These are phyloP conservation scores for Protomyces inouyei DNA, from an alignment of 1,139 yeast genomes.

Conservation along the genomic window DNA sequence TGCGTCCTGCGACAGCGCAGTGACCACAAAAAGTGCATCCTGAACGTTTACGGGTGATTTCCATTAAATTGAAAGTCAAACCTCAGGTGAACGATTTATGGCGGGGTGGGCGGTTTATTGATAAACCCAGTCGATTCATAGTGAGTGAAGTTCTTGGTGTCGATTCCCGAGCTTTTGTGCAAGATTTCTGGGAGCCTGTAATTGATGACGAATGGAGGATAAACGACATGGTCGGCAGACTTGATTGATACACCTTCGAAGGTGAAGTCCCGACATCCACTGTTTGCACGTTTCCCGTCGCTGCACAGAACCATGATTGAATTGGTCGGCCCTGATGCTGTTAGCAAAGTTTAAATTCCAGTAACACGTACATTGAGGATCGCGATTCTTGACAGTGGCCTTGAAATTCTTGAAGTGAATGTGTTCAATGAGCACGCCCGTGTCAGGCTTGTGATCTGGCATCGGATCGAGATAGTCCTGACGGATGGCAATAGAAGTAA, in stretches of 20 bases:
- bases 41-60: too few species aligned
- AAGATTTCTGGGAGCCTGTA: background rate
- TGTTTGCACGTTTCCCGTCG: background rate
- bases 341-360: too few species aligned
- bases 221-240: background rate
- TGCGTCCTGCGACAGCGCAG: too few species aligned
- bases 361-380: background rate
- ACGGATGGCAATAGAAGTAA: background rate
- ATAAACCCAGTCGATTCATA: background rate
- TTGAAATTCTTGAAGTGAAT: background rate
- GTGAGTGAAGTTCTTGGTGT: background rate
- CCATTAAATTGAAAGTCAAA: too few species aligned
- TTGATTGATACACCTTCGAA: background rate
- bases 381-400: background rate
- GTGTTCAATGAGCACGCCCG: background rate
- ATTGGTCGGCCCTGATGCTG: background rate
- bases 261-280: background rate
- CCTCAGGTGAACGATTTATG: too few species aligned
- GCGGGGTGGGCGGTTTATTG: too few species aligned
- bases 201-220: background rate
- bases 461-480: background rate
- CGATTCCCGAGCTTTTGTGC: background rate
- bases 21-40: too few species aligned
- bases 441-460: background rate
- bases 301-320: background rate